Evolutionary conservation across 352 stramenopile genomes (phyloP), one percentile per base, ranked within the genome.

Genomic region (Pythium phragmiticola): DNA sequence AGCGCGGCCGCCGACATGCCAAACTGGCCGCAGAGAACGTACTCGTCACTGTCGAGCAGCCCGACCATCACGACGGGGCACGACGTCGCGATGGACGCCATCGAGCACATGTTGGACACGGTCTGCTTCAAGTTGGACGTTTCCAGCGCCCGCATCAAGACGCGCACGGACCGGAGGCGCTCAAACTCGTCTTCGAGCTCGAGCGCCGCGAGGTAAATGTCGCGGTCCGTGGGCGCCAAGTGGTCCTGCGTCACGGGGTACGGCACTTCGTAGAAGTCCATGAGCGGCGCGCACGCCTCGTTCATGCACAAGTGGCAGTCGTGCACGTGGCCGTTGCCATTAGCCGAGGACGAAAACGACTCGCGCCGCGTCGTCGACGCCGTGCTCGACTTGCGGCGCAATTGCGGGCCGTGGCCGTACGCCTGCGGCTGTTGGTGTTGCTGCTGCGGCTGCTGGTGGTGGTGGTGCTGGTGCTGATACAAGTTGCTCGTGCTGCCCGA

Each of bases 11-110:
- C 74, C 41, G 12, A 77, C 16, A 76, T 36, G 14, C 85, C 73
- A 46, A 82, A 75, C 41, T 90, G 72, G 34, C 77, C 73, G n/a
- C 74, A 76, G 14, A 91, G 39, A 0, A 80, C 54, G 60, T 85
- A 89, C 19, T 78, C 76, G 41, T 90, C 75, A 46, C 61, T 64
- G 23, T 85, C 79, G 0, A 95, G 63, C 19, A 95, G 67, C 1
- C 80, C 84, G n/a, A 92, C 67, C 1, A 90, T 50, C 17, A 80
- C 82, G n/a, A 89, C 70, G n/a, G 80, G 72, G 28, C 76, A 90
- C 43, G 84, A 71, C 4, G 82, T 78, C 12, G 83, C 84, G 47
- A 91, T 95, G 41, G 83, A 74, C 26, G 83, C 82, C 81, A 95
- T 92, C 43, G 80, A 82, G 57, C 77, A 87, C 57, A 93, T 82